These are phyloP conservation scores for Allodekkera sacchari DNA, from an alignment of 805 yeast species.

Conservation along the genomic window DNA sequence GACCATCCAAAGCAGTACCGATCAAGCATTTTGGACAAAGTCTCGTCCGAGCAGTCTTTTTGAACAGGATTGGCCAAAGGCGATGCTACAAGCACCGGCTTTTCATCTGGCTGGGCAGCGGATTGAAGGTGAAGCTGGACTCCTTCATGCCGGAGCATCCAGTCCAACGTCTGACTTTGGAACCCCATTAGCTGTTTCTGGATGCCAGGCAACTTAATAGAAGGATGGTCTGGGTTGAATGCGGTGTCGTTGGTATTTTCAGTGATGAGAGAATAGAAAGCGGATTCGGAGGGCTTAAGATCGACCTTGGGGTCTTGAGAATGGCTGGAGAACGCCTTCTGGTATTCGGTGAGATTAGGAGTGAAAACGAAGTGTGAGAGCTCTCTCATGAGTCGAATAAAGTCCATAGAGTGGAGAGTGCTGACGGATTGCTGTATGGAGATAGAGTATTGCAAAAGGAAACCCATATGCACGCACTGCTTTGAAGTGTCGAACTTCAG, in stretches of 20 bases:
- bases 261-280: constrained; percentile 44
- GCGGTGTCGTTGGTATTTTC: constrained; percentile 29
- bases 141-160: constrained; percentile 50
- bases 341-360: constrained; percentile 16
- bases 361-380: constrained; percentile 8
- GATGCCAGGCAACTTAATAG: constrained; percentile 10
- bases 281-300: constrained; percentile 17
- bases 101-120: constrained; percentile 1
- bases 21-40: constrained; percentile 28
- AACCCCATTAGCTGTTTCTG: constrained; percentile 27
- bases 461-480: constrained; percentile 2
- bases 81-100: neutral
- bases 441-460: constrained; percentile 6
- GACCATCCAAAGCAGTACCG: constrained; percentile 48
- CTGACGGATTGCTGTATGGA: constrained; percentile 13
- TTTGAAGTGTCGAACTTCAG: neutral
- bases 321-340: constrained; percentile 7
- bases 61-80: neutral
- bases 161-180: constrained; percentile 45
- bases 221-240: constrained; percentile 5
- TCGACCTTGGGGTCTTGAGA: constrained; percentile 1
- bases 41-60: constrained; percentile 11
- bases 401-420: constrained; percentile 9
- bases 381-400: constrained; percentile 12
- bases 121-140: constrained; percentile 17